phyloP scores from a whole-genome alignment of 805 yeast genomes.

The Pichia cabralensis region DNA sequence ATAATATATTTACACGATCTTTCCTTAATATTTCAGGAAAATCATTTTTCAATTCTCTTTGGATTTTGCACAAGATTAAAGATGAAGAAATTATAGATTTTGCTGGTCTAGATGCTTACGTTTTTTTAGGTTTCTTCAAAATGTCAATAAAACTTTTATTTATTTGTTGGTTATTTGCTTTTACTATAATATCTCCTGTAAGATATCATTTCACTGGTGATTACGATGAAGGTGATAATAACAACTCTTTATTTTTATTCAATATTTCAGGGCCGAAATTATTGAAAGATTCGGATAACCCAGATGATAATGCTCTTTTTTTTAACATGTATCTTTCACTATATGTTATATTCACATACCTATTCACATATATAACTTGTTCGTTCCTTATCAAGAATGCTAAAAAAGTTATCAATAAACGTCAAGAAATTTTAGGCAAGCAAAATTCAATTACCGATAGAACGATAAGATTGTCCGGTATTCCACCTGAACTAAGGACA shows the following conservation, averaged over 20 bases:
- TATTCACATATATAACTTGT: constrained; percentile 64
- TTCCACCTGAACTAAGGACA: constrained; percentile 71
- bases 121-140: constrained; percentile 81
- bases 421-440: constrained; percentile 75
- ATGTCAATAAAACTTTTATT: constrained; percentile 69
- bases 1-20: neutral
- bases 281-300: neutral
- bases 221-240: constrained; percentile 58
- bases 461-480: constrained; percentile 80
- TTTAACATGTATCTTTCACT: constrained; percentile 59
- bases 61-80: constrained; percentile 42
- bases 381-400: constrained; percentile 61
- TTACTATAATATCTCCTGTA: constrained; percentile 73
- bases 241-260: too few relatives aligned
- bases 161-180: constrained; percentile 58
- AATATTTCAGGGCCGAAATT: constrained; percentile 24
- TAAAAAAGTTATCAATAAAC: constrained; percentile 56
- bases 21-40: constrained; percentile 3
- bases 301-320: neutral
- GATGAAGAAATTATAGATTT: constrained; percentile 76
- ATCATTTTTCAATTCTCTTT: constrained; percentile 1
- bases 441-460: constrained; percentile 88
- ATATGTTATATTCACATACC: constrained; percentile 78
- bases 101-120: constrained; percentile 93
- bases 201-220: constrained; percentile 76